A percentile compares a stretch with the other conserved stretches of the same genome.
Conservation (phyloP, 495 filamentous ascomycete species). For the Xylaria bambusicola region DNA sequence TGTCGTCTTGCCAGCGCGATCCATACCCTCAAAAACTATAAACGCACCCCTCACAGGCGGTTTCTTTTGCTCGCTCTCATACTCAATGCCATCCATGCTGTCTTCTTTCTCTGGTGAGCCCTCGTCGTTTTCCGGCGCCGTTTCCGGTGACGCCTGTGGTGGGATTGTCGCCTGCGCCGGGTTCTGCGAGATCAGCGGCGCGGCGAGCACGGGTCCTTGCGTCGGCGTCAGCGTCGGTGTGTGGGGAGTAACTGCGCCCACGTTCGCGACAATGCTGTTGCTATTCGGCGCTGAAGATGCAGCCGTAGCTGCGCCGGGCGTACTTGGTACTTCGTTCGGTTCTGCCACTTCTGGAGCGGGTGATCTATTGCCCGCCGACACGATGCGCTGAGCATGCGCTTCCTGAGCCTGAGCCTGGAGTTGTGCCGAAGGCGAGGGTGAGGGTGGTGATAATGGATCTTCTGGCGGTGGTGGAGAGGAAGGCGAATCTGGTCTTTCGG, state of each 20-base stretch:
- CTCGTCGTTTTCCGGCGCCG: slow-evolving; percentile 3
- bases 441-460: slow-evolving; percentile 8
- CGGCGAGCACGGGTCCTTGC: slow-evolving; percentile 22
- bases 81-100: slow-evolving; percentile 27
- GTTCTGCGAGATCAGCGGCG: slow-evolving; percentile 26
- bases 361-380: slow-evolving; percentile 5
- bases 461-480: slow-evolving; percentile 13
- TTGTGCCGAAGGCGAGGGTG: slow-evolving; percentile 20
- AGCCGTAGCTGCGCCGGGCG: not conserved
- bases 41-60: slow-evolving; percentile 65
- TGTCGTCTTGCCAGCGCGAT: slow-evolving; percentile 93
- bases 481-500: not conserved
- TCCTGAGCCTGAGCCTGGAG: slow-evolving; percentile 19
- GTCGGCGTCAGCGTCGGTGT: not conserved
- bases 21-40: slow-evolving; percentile 90
- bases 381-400: slow-evolving; percentile 12
- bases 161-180: slow-evolving; percentile 27
- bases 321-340: not conserved
- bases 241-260: slow-evolving; percentile 2
- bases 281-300: slow-evolving; percentile 1
- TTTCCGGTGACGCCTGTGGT: slow-evolving; percentile 11
- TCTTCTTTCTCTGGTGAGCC: slow-evolving; percentile 1
- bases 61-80: slow-evolving; percentile 15
- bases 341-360: slow-evolving; percentile 8
- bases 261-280: slow-evolving; percentile 4